Percentiles rank a stretch among this genome's conserved stretches.
Conservation (phyloP, 129 eudicot species). For the Dittrichia graveolens region DNA sequence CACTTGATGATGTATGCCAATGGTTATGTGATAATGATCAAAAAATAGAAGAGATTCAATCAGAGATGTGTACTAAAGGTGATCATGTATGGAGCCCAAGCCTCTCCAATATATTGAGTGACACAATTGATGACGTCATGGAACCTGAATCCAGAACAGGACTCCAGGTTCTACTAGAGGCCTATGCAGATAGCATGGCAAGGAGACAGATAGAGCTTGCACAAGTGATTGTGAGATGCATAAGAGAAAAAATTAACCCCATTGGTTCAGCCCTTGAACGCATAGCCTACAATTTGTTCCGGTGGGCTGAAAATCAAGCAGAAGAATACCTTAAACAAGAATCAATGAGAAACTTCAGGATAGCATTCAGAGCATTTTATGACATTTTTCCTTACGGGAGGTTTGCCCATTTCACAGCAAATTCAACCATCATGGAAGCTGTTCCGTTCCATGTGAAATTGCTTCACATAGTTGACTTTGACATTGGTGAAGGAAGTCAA, state of each 20-base stretch:
- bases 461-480: slow-evolving; percentile 42
- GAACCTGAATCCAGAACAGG: slow-evolving; percentile 34
- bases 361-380: slow-evolving; percentile 39
- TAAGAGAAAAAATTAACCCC: slow-evolving; percentile 31
- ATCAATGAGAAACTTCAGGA: slow-evolving; percentile 33
- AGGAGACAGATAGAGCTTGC: slow-evolving; percentile 30
- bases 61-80: neutral
- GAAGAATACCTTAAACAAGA: slow-evolving; percentile 41
- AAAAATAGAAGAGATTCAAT: slow-evolving; percentile 9
- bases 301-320: slow-evolving; percentile 13
- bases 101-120: neutral
- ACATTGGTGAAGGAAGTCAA: slow-evolving; percentile 50
- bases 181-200: slow-evolving; percentile 41
- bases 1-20: slow-evolving; percentile 40
- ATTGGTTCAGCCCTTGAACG: slow-evolving; percentile 37
- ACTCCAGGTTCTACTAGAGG: slow-evolving; percentile 36
- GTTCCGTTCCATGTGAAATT: slow-evolving; percentile 23
- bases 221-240: slow-evolving; percentile 29
- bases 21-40: slow-evolving; percentile 40
- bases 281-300: slow-evolving; percentile 29
- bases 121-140: slow-evolving; percentile 21
- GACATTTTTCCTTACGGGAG: slow-evolving; percentile 41
- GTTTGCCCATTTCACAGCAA: slow-evolving; percentile 46
- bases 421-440: slow-evolving; percentile 42
- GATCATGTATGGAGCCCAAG: slow-evolving; percentile 12